Evolutionary conservation across 495 filamentous ascomycete species (phyloP), one percentile per base, ranked within the genome.

Genomic region (Jackrogersella minutella): DNA sequence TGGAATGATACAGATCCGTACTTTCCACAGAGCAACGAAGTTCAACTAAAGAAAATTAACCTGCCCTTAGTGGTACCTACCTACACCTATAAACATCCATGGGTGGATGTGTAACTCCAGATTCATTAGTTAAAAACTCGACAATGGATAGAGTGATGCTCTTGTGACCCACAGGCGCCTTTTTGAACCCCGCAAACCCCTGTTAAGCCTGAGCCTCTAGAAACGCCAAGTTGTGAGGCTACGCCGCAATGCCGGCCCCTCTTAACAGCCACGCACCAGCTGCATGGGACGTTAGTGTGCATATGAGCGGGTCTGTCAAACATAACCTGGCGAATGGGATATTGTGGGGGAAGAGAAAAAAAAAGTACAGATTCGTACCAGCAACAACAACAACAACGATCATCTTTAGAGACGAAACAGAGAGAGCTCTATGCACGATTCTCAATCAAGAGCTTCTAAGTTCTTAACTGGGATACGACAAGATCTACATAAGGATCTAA

Each of bases 191-290:
- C 55, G 55, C 55, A 37, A 47, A 26, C 41, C 41, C 34, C 19
- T 24, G n/a, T 6, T 58, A 10, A 37, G 41, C 17, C 26, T n/a
- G n/a, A n/a, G n/a, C n/a, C n/a, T n/a, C 44, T 43, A 39, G 36
- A 36, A 36, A 24, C 24, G 63, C 63, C 56, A 66, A 60, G 56
- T 7, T 9, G 40, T 58, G 54, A 56, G 62, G 58, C 58, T 61
- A 44, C 62, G 58, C 64, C 65, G 58, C 58, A 68, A 49, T 58
- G 47, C 58, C 58, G 58, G 49, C 9, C 39, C 58, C 64, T 62
- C 57, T 36, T 0, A 34, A 28, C 28, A 40, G 50, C 63, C 56
- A 66, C 53, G 28, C 24, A 31, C 43, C 33, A 53, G 47, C 36
- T 64, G 62, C 61, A 64, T 49, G 44, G 44, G 44, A 31, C 5